Base-by-base conservation (phyloP, 345 rosid species). In the Melaleuca alternifolia region DNA sequence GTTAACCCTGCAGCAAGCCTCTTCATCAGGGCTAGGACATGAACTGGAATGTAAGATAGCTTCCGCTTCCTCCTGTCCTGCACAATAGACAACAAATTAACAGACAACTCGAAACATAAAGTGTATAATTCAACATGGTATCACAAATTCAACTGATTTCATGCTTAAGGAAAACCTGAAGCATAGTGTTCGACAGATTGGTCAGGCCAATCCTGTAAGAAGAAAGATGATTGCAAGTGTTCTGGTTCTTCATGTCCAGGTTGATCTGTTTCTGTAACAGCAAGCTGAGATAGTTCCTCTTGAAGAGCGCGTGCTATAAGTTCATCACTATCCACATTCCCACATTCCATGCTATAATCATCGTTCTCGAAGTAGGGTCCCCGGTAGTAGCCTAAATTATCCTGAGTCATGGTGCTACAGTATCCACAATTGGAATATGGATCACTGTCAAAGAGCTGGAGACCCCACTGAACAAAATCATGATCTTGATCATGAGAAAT, bases 281-380 rank as follows among this genome's bases (percentile, higher is more conserved):
- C 90, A 61, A 94, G 95, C 83, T 93, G 94, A 30, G 94, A 93
- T 57, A 94, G 85, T 84, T 94, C 93, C 89, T 94, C 93, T 89
- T 94, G 97, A 84, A 94, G 95, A 84, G 90, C 86, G 83, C 79
- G 92, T 12, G 97, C 97, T 82, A 94, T 88, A 30, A 93, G 88
- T 89, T 92, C 97, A 75, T 94, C 94, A 79, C 85, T 86, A 46
- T 93, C 94, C 41, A 93, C 84, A 85, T 90, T 86, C 79, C 86
- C 90, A 88, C 85, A 86, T 62, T 88, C 91, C 8, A 84, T 15
- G 52, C 85, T 85, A 50, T 91, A 89, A 89, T 91, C 86, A 37
- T 87, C 92, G 84, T 92, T 94, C 91, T 84, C 54, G 51, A 87
- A 90, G 88, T 86, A 83, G 51, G 88, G 88, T 54, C 90, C 95